Base-by-base conservation (phyloP, 2,329 filamentous ascomycete species). In the Sphaceloma murrayae region DNA sequence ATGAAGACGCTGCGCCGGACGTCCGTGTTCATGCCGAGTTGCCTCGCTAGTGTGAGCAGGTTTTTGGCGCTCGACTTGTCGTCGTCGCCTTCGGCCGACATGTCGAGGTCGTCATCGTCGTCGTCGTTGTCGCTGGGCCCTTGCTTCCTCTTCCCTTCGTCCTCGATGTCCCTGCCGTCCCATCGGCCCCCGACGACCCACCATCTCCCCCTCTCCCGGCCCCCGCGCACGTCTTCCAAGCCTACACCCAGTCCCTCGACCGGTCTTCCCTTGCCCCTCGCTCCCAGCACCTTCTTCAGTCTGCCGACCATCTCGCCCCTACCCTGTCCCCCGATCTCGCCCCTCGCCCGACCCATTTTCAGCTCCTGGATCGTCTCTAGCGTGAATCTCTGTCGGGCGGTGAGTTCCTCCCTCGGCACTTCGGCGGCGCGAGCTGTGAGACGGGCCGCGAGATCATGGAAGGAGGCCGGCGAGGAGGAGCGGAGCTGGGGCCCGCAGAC, bases 131-230 rank as follows among this genome's bases (percentile, higher is more conserved):
- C 16, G 26, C 21, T 14, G 32, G 18, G n/a, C 29, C 26, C 42
- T 32, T 24, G 34, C 38, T 54, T 58, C 3, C 54, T 56, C 1
- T n/a, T n/a, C n/a, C n/a, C n/a, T n/a, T n/a, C n/a, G n/a, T n/a
- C n/a, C n/a, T n/a, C n/a, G n/a, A n/a, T n/a, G n/a, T n/a, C n/a
- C n/a, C 67, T 58, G 13, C 70, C 59, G 30, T 68, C 69, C 77
- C 89, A 95, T 62, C 87, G 94, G n/a, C 91, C 89, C 42, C 91
- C 91, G 4, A 96, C 85, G 14, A 96, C 76, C 91, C 91, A 98
- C 91, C 91, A 98, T 67, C 94, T 95, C 1, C 91, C 91, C 58
- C 81, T 84, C 58, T 83, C 89, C 30, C 89, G 83, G 0, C 82
- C 81, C 49, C 88, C 77, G 50, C 78, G 78, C 42, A 98, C 85